Evolutionary conservation across 2,329 filamentous ascomycete species (phyloP), one percentile per base, ranked within the genome.

Genomic region (Daldinia sp.): DNA sequence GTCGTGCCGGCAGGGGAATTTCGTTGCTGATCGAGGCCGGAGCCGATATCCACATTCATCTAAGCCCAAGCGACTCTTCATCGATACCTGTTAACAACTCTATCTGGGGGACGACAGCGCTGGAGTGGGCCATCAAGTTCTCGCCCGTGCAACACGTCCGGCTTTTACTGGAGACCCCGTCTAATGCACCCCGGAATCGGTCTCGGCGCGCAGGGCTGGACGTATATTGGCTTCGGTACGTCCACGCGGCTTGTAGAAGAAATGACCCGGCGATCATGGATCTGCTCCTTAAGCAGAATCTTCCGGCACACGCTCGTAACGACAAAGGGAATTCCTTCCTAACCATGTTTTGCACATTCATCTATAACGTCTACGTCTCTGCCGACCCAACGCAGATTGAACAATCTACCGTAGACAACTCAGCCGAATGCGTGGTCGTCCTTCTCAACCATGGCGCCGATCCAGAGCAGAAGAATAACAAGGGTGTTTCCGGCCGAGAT

Each of bases 61-160:
- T 69, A 13, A 17, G n/a, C 8, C 27, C 23, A 11, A 39, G 21
- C 13, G 37, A 52, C 35, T 15, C 15, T 29, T 11, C 15, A n/a
- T 35, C 3, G 11, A 8, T 3, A 35, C 11, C 23, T n/a, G 9
- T 21, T 9, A 10, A 8, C 29, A 35, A 48, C 21, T 9, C 49
- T 21, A 41, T 68, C 10, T 60, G 61, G 21, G 60, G 64, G 25
- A 61, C 61, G 19, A 68, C 67, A 10, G 67, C 68, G 21, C 48
- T 71, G 7, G 64, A 56, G 41, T 71, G 64, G 58, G 68, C 68
- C 6, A 70, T 71, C 23, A 35, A 52, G 7, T 57, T 47, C 27
- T 58, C 59, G n/a, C 47, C 63, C 8, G 1, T 61, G 6, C 13
- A 15, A 4, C 27, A 57, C 3, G 35, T 67, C 15, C 8, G 32